A percentile compares a stretch with the other conserved stretches of the same genome.
phyloP scores from a whole-genome alignment of 2,329 filamentous ascomycete genomes.

The Cladosporium sp. region DNA sequence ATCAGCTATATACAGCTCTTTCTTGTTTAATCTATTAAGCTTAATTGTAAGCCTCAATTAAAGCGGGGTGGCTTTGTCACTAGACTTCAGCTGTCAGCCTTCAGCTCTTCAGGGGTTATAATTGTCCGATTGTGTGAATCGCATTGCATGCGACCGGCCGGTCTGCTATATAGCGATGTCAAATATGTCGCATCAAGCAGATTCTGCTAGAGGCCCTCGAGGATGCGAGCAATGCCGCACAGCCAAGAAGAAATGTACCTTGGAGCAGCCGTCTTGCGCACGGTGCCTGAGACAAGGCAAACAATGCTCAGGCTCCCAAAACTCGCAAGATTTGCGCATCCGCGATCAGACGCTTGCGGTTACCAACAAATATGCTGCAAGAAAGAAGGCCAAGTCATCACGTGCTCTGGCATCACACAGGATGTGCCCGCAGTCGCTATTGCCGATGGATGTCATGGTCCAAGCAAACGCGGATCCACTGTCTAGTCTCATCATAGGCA shows the following conservation, averaged over 20 bases:
- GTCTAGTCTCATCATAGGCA: background rate
- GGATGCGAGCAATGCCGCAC: background rate
- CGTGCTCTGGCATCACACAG: no score
- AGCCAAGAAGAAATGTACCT: background rate
- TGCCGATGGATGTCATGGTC: no score
- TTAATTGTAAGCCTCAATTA: no score
- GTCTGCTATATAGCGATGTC: background rate
- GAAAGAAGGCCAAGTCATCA: no score
- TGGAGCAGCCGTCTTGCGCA: background rate
- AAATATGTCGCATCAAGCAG: background rate
- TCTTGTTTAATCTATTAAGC: no score
- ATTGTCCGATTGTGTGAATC: background rate
- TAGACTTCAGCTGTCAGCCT: no score
- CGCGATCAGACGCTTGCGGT: background rate
- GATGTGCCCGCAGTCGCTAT: no score
- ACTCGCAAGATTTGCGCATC: background rate
- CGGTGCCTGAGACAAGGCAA: background rate
- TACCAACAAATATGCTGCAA: background rate
- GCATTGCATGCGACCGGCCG: background rate
- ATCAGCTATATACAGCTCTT: no score
- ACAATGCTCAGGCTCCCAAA: background rate
- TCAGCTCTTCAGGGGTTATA: no score
- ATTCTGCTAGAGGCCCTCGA: background rate
- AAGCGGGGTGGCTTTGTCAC: no score
- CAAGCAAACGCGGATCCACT: no score